A percentile compares a stretch with the other conserved stretches of the same genome.
phyloP scores from a whole-genome alignment of 2,329 filamentous ascomycete species.

The Stromatinia cepivora region DNA sequence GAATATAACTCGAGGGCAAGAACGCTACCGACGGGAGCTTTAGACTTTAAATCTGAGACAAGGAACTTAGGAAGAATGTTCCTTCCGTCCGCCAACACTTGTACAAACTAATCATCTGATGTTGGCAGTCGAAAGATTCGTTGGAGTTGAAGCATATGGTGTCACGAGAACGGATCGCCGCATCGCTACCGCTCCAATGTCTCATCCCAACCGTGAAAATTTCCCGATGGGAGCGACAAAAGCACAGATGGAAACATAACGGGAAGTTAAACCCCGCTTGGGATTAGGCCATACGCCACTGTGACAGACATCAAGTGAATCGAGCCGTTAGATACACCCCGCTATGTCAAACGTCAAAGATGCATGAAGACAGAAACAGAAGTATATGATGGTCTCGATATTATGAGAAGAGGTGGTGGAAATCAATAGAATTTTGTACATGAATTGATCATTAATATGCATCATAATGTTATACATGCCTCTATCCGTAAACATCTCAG shows the following conservation, averaged over 20 bases:
- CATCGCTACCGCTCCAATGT: conserved; percentile 23
- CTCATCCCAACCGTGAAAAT: conserved; percentile 22
- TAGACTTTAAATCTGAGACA: conserved; percentile 21
- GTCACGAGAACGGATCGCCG: conserved; percentile 15
- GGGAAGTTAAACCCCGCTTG: conserved; percentile 20
- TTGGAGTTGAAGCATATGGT: conserved; percentile 8
- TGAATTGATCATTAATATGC: conserved; percentile 17
- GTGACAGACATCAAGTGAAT: conserved; percentile 17
- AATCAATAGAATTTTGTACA: conserved; percentile 6
- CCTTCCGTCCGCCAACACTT: conserved; percentile 15
- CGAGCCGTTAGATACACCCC: conserved; percentile 10
- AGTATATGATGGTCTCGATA: conserved; percentile 11
- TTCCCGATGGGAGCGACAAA: conserved; percentile 17
- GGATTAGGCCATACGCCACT: conserved; percentile 17
- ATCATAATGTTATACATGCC: conserved; percentile 20
- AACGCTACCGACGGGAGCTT: conserved; percentile 14
- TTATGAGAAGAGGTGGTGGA: not conserved
- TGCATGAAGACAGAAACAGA: conserved; percentile 16
- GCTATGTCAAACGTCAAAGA: conserved; percentile 19
- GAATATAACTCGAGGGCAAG: conserved; percentile 11
- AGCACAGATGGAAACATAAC: conserved; percentile 10
- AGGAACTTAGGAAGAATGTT: conserved; percentile 22
- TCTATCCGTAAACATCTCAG: conserved; percentile 14
- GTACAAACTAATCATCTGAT: conserved; percentile 1
- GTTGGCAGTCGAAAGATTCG: not conserved